Percentiles rank a stretch among this genome's conserved stretches.
These are phyloP conservation scores for Umbelopsis sp. DNA, from an alignment of 192 early-diverging fungal genomes.

Conservation along the genomic window DNA sequence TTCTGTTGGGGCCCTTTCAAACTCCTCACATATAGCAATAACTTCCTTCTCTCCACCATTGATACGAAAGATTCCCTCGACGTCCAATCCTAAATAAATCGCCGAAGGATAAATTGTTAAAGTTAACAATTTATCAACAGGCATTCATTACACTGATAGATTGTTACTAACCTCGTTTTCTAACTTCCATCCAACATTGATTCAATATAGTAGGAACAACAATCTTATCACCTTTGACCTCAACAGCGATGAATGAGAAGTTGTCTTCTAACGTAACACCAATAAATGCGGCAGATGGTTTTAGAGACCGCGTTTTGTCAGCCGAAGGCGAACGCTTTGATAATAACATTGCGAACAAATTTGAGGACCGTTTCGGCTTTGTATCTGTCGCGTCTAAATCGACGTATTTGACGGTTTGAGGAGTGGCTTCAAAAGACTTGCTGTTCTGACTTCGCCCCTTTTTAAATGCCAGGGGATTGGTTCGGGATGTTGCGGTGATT, in stretches of 20 bases:
- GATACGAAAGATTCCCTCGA: slow-evolving; percentile 8
- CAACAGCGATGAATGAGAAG: not conserved
- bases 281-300: not conserved
- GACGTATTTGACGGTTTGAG: not conserved
- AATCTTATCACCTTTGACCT: not conserved
- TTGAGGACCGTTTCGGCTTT: not conserved
- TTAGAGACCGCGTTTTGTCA: not conserved
- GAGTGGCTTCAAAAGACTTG: slow-evolving; percentile 5
- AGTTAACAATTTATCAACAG: not conserved
- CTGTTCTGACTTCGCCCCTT: slow-evolving; percentile 5
- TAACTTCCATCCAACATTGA: slow-evolving; percentile 14
- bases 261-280: slow-evolving; percentile 6
- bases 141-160: not conserved
- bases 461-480: slow-evolving; percentile 1
- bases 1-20: not conserved
- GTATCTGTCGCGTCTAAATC: not conserved
- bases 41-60: slow-evolving; percentile 11
- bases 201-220: slow-evolving; percentile 6
- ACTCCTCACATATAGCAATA: not conserved
- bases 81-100: not conserved
- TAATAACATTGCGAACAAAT: not conserved
- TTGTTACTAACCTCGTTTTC: not conserved
- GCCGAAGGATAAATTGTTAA: not conserved
- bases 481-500: not conserved
- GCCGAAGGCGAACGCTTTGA: not conserved